These are phyloP conservation scores for Taphrina communis DNA, from an alignment of 1,139 yeast species.

Conservation along the genomic window DNA sequence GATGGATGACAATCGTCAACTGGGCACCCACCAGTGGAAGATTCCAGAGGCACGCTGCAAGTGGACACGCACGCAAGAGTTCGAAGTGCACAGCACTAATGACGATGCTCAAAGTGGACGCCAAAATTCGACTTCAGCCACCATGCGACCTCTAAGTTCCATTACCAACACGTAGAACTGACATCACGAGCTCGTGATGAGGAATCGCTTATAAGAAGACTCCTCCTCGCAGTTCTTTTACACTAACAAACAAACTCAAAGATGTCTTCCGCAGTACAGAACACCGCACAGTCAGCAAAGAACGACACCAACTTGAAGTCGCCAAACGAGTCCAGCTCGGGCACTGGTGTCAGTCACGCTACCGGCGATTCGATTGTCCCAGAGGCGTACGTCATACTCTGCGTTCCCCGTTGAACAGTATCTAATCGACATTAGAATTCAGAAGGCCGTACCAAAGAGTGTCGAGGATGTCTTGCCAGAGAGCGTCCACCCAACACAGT, in stretches of 20 bases:
- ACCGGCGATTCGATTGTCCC: slow-evolving; percentile 32
- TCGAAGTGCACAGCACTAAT: too few relatives aligned
- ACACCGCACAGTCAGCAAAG: slow-evolving; percentile 20
- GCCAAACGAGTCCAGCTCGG: slow-evolving; percentile 23
- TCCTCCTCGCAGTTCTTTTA: neutral
- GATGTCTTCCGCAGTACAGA: slow-evolving; percentile 11
- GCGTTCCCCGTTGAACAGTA: too few relatives aligned
- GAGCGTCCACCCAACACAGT: slow-evolving; percentile 19
- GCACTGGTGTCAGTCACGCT: slow-evolving; percentile 26
- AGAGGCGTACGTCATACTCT: too few relatives aligned
- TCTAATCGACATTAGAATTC: neutral
- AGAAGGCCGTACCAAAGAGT: slow-evolving; percentile 28
- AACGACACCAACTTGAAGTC: slow-evolving; percentile 16
- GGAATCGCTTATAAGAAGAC: neutral
- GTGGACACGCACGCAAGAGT: too few relatives aligned
- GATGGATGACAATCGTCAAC: too few relatives aligned
- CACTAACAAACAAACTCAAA: neutral
- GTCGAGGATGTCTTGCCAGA: slow-evolving; percentile 30
- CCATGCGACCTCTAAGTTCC: neutral
- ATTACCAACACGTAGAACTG: neutral
- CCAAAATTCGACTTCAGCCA: slow-evolving; percentile 10
- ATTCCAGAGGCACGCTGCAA: too few relatives aligned
- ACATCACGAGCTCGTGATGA: neutral
- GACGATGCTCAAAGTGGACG: neutral
- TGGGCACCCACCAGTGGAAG: too few relatives aligned